Conservation (phyloP, 345 rosid genomes). For the Zanthoxylum bungeanum region DNA sequence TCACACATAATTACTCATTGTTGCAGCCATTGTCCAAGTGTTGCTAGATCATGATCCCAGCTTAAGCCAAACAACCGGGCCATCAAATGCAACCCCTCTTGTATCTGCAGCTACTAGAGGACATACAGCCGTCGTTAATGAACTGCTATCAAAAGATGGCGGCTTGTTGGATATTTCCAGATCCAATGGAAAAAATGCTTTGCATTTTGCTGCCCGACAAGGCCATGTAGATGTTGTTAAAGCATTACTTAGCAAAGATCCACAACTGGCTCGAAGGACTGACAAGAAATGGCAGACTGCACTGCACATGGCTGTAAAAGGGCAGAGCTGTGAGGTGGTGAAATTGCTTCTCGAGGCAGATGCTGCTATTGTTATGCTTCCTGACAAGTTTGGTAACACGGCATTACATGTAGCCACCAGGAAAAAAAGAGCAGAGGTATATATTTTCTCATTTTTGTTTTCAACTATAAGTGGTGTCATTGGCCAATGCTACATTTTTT, state of each 20-base stretch:
- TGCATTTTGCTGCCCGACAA: constrained; percentile 89
- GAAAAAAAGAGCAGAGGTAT: constrained; percentile 85
- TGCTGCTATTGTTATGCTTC: constrained; percentile 94
- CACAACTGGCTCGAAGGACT: constrained; percentile 82
- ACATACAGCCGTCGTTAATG: constrained; percentile 79
- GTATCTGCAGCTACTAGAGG: constrained; percentile 90
- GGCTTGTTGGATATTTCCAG: constrained; percentile 67
- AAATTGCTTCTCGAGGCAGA: constrained; percentile 85
- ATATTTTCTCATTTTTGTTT: background rate
- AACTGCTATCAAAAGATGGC: constrained; percentile 73
- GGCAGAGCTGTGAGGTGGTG: constrained; percentile 86
- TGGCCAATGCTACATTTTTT: too few species aligned
- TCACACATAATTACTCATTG: constrained; percentile 13
- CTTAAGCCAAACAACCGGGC: constrained; percentile 67
- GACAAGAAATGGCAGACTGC: constrained; percentile 98
- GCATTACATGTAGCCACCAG: constrained; percentile 96
- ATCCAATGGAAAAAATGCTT: constrained; percentile 85
- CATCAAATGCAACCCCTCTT: constrained; percentile 88
- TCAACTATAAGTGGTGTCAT: background rate
- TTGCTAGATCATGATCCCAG: constrained; percentile 78
- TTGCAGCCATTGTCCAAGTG: constrained; percentile 85
- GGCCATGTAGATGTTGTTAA: constrained; percentile 77
- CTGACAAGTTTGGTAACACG: constrained; percentile 86
- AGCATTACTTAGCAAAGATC: constrained; percentile 73
- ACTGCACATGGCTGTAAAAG: constrained; percentile 95